phyloP scores from a whole-genome alignment of 257 asterid species.

The Salvia hispanica region DNA sequence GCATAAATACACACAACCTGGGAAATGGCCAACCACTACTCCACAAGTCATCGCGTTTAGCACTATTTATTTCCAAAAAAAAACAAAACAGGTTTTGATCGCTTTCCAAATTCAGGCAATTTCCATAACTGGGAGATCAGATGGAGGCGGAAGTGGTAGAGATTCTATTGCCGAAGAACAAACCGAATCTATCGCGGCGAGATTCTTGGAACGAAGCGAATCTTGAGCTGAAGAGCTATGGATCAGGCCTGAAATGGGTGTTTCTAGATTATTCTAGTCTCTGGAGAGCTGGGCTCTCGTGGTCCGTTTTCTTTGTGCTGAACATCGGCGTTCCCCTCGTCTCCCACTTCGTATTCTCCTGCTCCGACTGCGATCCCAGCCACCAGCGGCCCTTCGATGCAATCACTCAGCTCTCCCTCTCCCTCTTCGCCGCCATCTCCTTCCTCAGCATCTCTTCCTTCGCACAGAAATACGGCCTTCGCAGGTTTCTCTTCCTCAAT shows the following conservation, averaged over 20 bases:
- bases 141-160: constrained; percentile 53
- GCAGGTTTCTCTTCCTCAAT: constrained; percentile 77
- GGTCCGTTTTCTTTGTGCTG: constrained; percentile 78
- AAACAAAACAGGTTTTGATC: no score
- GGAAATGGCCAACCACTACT: no score
- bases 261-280: constrained; percentile 70
- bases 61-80: no score
- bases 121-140: not conserved
- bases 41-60: no score
- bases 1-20: no score
- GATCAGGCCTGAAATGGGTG: constrained; percentile 68
- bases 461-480: constrained; percentile 65
- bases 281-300: constrained; percentile 75
- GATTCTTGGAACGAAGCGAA: constrained; percentile 37
- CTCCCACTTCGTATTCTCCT: constrained; percentile 67
- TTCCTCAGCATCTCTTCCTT: constrained; percentile 70
- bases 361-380: constrained; percentile 59
- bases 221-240: constrained; percentile 51
- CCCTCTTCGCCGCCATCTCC: constrained; percentile 63
- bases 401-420: constrained; percentile 68
- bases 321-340: constrained; percentile 69
- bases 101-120: no score
- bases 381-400: constrained; percentile 70
- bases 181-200: constrained; percentile 7
- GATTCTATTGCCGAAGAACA: constrained; percentile 28